phyloP scores from a whole-genome alignment of 2,329 filamentous ascomycete genomes.

The Chrysoporthe deuterocubensis region DNA sequence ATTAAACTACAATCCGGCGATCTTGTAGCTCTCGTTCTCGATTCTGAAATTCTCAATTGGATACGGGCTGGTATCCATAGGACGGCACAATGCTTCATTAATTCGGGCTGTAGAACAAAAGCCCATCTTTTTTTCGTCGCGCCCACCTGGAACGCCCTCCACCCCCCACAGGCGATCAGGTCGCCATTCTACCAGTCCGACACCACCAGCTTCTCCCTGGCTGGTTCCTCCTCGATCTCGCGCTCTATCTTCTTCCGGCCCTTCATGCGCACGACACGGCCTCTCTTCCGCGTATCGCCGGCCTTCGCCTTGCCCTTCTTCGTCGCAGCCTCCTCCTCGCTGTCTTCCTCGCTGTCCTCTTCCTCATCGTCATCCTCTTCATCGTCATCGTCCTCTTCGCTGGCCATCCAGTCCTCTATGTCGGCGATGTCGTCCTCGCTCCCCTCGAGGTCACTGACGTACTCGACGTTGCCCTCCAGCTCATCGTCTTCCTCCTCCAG shows the following conservation, averaged over 20 bases:
- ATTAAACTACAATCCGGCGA: constrained; percentile 1
- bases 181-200: constrained; percentile 27
- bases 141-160: constrained; percentile 15
- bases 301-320: constrained; percentile 59
- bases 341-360: constrained; percentile 53
- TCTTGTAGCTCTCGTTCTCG: not conserved
- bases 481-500: constrained; percentile 62
- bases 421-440: constrained; percentile 79
- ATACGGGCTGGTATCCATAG: constrained; percentile 10
- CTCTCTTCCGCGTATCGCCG: constrained; percentile 61
- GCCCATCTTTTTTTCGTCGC: constrained; percentile 3
- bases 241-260: constrained; percentile 75
- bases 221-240: constrained; percentile 69
- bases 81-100: constrained; percentile 13
- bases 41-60: not conserved
- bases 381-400: constrained; percentile 65
- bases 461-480: constrained; percentile 81
- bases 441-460: constrained; percentile 88
- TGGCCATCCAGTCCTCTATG: constrained; percentile 92
- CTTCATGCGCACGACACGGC: constrained; percentile 51
- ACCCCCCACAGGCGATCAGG: not conserved
- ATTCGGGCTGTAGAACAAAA: not conserved
- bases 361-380: constrained; percentile 63
- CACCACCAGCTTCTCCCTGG: constrained; percentile 46
- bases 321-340: constrained; percentile 36